Evolutionary conservation across 1,284 basidiomycete genomes (phyloP), one percentile per base, ranked within the genome.

Genomic region (Apiotrichum brassicae): DNA sequence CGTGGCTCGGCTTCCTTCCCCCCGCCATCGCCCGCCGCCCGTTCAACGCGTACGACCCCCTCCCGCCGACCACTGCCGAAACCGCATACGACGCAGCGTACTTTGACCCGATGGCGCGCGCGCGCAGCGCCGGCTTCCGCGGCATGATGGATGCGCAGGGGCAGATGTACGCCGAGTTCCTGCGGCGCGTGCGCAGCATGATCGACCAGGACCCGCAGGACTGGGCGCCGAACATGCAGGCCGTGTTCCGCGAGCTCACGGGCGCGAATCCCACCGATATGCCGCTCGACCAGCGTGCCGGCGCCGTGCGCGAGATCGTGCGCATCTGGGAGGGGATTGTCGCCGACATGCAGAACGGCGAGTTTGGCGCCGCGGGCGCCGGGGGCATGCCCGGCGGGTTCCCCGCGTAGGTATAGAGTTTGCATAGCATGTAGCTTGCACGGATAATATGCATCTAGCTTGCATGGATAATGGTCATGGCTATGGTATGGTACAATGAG

Each of bases 21-120:
- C 75, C 77, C 2, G 58, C 71, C 13, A 79, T 81, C 54, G 76
- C 53, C 25, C 58, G 59, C 9, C 53, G 54, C n/a, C 59, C 65
- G 26, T 69, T 80, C 16, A 74, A 88, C 45, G 81, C 84, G 3
- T 92, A 84, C 58, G 89, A 93, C 64, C 88, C 88, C 1, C 73
- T 92, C 1, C 86, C 87, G 1, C 87, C 89, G 0, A 78, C 78
- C 2, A 73, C 77, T 3, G 64, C 68, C 3, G 60, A 81, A 6
- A 84, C 76, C 22, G 63, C 62, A 25, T 93, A 93, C 69, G 78
- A 89, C 54, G 73, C 77, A 2, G 72, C 70, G 20, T 93, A 89
- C 74, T 91, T 93, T 74, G 48, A 53, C 45, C 55, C 44, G 23
- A 43, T 50, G 19, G 51, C 51, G 34, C 55, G 54, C 6, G 45